Percentiles rank a stretch among this genome's conserved stretches.
Conservation (phyloP, 129 eudicot species). For the Flaveria robusta region DNA sequence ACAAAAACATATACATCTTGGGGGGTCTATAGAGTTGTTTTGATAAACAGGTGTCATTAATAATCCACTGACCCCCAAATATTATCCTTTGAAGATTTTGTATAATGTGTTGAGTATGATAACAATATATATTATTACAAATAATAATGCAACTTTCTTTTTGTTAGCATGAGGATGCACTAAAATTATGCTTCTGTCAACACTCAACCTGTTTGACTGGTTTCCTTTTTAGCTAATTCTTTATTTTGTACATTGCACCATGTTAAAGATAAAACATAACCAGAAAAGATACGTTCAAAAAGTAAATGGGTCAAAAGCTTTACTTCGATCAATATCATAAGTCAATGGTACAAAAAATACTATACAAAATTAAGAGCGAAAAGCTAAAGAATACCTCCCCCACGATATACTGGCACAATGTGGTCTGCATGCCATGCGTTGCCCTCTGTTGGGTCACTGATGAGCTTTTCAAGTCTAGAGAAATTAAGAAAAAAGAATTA, state of each 20-base stretch:
- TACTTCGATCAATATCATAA: neutral
- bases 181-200: neutral
- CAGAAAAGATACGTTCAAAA: neutral
- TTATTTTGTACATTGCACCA: neutral
- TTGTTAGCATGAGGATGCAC: too few relatives aligned
- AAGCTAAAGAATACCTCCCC: conserved; percentile 64
- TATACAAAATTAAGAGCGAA: neutral
- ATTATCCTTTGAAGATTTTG: neutral
- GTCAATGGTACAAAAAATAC: conserved; percentile 14
- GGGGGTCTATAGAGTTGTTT: neutral
- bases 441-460: conserved; percentile 77
- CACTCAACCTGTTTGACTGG: neutral
- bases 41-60: neutral
- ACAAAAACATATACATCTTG: neutral
- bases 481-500: conserved; percentile 19
- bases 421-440: conserved; percentile 99
- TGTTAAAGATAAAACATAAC: neutral
- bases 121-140: neutral
- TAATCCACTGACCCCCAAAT: neutral
- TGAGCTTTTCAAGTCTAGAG: conserved; percentile 76
- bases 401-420: conserved; percentile 74
- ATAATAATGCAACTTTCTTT: neutral
- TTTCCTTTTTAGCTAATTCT: neutral
- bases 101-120: neutral
- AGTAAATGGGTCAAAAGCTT: neutral